Conservation (phyloP, 495 filamentous ascomycete genomes). For the Penicillium arizonense region DNA sequence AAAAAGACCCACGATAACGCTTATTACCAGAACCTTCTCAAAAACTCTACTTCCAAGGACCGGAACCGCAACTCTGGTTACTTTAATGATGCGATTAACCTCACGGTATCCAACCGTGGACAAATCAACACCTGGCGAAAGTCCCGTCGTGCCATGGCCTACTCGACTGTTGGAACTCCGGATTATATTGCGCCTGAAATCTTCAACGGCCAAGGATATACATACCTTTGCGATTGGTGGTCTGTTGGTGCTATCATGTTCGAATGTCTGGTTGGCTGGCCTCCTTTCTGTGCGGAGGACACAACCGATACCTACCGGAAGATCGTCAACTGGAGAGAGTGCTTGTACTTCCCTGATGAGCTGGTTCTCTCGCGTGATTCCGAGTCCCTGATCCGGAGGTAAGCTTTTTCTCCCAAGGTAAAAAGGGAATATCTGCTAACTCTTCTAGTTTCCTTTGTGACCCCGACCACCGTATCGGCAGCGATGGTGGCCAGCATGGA, state of each 20-base stretch:
- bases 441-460: constrained; percentile 83
- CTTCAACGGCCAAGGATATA: constrained; percentile 93
- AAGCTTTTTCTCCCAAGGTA: constrained; percentile 18
- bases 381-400: constrained; percentile 84
- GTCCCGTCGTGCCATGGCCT: constrained; percentile 90
- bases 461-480: constrained; percentile 76
- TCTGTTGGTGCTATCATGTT: constrained; percentile 99
- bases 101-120: constrained; percentile 94
- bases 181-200: constrained; percentile 99
- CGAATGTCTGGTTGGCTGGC: constrained; percentile 98
- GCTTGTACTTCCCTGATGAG: constrained; percentile 95
- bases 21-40: constrained; percentile 96
- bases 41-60: constrained; percentile 69
- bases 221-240: constrained; percentile 98
- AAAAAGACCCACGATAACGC: constrained; percentile 97
- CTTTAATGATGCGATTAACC: constrained; percentile 94
- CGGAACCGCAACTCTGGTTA: constrained; percentile 78
- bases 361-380: constrained; percentile 83
- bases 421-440: constrained; percentile 12
- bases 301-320: constrained; percentile 97
- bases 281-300: constrained; percentile 97
- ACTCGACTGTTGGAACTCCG: constrained; percentile 96
- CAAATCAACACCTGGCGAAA: constrained; percentile 99
- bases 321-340: constrained; percentile 96
- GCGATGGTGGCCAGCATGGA: constrained; percentile 65